phyloP scores from a whole-genome alignment of 495 filamentous ascomycete genomes.

The Penicillium roqueforti region DNA sequence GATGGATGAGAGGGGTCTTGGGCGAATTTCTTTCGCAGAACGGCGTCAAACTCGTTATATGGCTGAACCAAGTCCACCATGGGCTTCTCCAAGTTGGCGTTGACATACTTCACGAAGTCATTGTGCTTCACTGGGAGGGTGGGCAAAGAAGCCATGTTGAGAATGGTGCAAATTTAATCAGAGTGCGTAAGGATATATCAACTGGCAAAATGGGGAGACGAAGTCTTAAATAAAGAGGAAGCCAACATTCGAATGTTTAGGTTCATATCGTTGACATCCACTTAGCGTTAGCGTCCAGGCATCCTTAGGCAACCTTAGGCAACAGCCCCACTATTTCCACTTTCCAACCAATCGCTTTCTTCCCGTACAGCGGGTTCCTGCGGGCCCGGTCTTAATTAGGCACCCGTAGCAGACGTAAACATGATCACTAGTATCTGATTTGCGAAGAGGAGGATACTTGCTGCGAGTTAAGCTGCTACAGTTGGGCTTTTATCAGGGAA shows the following conservation, averaged over 20 bases:
- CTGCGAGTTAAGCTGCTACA: no score
- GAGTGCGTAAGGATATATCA: no score
- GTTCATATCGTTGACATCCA: not conserved
- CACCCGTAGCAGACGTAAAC: no score
- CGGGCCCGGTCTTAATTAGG: no score
- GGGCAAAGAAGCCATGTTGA: no score
- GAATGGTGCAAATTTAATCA: no score
- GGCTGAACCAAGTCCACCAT: constrained; percentile 59
- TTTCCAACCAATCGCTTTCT: not conserved
- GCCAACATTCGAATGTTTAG: not conserved
- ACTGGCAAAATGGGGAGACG: not conserved
- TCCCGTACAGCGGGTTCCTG: not conserved
- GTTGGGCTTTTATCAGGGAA: no score
- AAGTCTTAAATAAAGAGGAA: not conserved
- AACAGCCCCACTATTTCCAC: not conserved
- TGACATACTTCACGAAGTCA: constrained; percentile 2
- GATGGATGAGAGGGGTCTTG: constrained; percentile 58
- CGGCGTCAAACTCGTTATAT: constrained; percentile 64
- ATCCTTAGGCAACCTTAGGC: constrained; percentile 1
- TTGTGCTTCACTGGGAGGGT: not conserved
- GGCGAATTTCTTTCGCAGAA: constrained; percentile 65
- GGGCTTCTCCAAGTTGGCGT: constrained; percentile 17
- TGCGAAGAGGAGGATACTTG: no score
- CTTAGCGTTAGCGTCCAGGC: not conserved
- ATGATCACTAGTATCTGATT: no score